phyloP scores from a whole-genome alignment of 108 stramenopile species.

The Schizochytrium sp. region DNA sequence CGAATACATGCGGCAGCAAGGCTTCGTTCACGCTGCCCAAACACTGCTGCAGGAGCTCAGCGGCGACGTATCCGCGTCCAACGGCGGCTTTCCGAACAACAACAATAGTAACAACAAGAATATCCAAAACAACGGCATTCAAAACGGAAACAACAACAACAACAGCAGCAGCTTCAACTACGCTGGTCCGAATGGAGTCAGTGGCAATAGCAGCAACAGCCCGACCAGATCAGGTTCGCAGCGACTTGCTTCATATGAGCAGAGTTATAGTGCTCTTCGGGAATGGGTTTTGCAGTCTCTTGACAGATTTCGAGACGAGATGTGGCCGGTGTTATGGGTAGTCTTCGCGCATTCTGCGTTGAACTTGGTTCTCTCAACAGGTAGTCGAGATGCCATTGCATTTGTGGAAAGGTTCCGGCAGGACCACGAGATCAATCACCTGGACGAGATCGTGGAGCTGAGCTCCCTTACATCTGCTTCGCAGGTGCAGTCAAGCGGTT shows the following conservation, averaged over 20 bases:
- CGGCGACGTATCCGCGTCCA: neutral
- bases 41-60: conserved; percentile 18
- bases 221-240: neutral
- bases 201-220: too few relatives aligned
- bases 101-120: too few relatives aligned
- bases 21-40: conserved; percentile 1
- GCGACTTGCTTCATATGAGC: neutral
- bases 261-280: neutral
- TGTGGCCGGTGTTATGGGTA: conserved; percentile 48
- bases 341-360: conserved; percentile 25
- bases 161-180: neutral
- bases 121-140: neutral
- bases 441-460: conserved; percentile 43
- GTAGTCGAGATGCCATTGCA: too few relatives aligned
- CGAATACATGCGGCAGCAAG: conserved; percentile 23
- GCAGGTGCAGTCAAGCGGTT: neutral
- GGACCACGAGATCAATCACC: conserved; percentile 58
- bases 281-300: neutral
- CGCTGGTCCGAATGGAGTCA: neutral
- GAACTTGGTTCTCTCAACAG: neutral
- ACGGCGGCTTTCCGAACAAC: neutral
- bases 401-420: neutral
- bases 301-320: conserved; percentile 47
- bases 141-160: neutral
- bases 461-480: neutral